Evolutionary conservation across 331 rosid genomes (phyloP), one percentile per base, ranked within the genome.

Genomic region (Dryas integrifolia): DNA sequence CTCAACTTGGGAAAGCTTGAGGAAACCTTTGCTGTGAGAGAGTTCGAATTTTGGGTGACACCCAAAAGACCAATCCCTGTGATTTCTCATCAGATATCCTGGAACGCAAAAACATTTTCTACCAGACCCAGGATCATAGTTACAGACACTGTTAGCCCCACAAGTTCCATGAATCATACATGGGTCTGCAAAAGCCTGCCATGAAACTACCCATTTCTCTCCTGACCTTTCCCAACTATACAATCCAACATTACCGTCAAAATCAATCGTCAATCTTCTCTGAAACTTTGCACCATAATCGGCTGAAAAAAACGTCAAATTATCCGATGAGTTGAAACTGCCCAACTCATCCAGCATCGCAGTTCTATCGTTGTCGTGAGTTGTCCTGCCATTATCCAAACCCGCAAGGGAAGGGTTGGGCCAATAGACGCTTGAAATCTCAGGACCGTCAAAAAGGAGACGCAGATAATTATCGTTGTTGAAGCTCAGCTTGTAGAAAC

Each of bases 131-230:
- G 9, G 70, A 58, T 47, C 81, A 6, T 84, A 49, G 10, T 1
- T 51, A 40, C 83, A 84, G 13, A 77, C 0, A 38, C 83, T 78
- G 72, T 89, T 84, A 5, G 68, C 24, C 5, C 90, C 96, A 81
- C 96, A 89, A 41, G 77, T 11, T 5, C 88, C 90, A 58, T 85
- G 88, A 62, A 90, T 77, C 3, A 5, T 61, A 56, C 96, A 90
- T 1, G 81, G 70, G 16, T 53, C 53, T 5, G 49, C 7, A 38
- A 73, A 62, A 10, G 88, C 84, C 77, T 83, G 88, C 92, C 90
- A 86, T 0, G 88, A 74, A 60, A 86, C 56, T 0, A n/a, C 35
- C 96, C 96, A 87, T 0, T 61, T 58, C 0, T 67, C 80, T 38
- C 57, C 72, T 0, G 49, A 15, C 0, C 26, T 39, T 55, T 38